Conservation (phyloP, 2,329 filamentous ascomycete genomes). For the Verticillium albo-atrum region DNA sequence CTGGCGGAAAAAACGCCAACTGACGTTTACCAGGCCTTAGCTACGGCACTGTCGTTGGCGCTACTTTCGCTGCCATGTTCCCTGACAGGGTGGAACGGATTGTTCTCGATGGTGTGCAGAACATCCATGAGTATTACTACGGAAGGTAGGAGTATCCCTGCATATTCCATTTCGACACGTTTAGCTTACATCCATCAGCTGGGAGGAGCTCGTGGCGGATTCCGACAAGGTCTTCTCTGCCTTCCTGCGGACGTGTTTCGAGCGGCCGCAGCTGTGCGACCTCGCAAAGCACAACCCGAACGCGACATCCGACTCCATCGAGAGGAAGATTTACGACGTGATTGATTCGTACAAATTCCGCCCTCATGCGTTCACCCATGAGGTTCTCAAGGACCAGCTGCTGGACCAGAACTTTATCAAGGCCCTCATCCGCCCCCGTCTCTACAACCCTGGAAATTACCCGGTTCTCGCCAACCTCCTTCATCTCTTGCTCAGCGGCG, state of each 20-base stretch:
- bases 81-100: conserved; percentile 25
- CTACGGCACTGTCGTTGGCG: conserved; percentile 32
- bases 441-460: conserved; percentile 17
- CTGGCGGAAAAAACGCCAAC: not conserved
- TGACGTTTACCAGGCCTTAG: conserved; percentile 14
- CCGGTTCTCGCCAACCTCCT: conserved; percentile 9
- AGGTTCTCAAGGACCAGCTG: conserved; percentile 7
- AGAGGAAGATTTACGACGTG: conserved; percentile 22
- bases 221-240: conserved; percentile 21
- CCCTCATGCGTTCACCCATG: conserved; percentile 15
- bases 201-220: conserved; percentile 16
- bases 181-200: conserved; percentile 5
- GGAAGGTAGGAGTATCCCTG: conserved; percentile 11
- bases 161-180: too few species aligned
- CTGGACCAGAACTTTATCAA: conserved; percentile 21
- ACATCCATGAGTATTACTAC: conserved; percentile 24
- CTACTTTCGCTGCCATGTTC: conserved; percentile 34
- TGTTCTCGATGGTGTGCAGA: conserved; percentile 24
- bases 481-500: conserved; percentile 9
- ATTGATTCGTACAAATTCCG: conserved; percentile 20
- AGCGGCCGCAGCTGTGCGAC: conserved; percentile 17
- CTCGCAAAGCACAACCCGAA: conserved; percentile 18
- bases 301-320: conserved; percentile 27
- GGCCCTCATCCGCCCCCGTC: conserved; percentile 6
- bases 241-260: conserved; percentile 21